Evolutionary conservation across 2,329 filamentous ascomycete genomes (phyloP), one percentile per base, ranked within the genome.

Genomic region (Lojkania enalia): DNA sequence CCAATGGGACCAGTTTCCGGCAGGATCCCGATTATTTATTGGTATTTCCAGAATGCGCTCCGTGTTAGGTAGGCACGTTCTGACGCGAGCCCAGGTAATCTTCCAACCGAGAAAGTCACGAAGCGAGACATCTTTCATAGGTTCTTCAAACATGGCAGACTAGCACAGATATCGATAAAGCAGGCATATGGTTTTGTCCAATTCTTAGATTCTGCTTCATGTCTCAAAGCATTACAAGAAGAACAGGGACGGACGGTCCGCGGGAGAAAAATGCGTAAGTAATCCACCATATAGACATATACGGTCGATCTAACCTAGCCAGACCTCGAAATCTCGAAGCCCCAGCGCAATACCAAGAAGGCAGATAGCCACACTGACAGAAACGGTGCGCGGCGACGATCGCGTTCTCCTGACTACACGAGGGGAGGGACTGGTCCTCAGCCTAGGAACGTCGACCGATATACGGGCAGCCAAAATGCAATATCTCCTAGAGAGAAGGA

Each of bases 151-250:
- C 91, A 90, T 65, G 94, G 94, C 42, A 86, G 85, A 49, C 77
- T 99, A 35, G 92, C 91, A 2, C 94, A 99, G 67, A 94, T 97
- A 48, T 95, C 90, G 1, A 89, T 97, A 58, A 97, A 97, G 70
- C 90, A 94, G 55, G 91, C 91, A 1, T 97, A 96, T 70, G 94
- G 94, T 1, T 99, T 97, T 65, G 90, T 97, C 25, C 94, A 97
- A 66, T 99, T 95, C 55, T 80, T 96, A 54, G 85, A 89, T 20
- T 74, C 84, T 3, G 77, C 80, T 2, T 86, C 92, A 61, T 95
- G 90, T 53, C 77, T 81, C 44, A 77, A 78, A 35, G 92, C 92
- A 3, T 79, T 97, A 57, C 78, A 87, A 25, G 79, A 79, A 25
- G 84, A 96, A 49, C 89, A 97, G 70, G 90, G 88, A 7, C 81